phyloP scores from a whole-genome alignment of 495 filamentous ascomycete species.

The Evernia prunastri region DNA sequence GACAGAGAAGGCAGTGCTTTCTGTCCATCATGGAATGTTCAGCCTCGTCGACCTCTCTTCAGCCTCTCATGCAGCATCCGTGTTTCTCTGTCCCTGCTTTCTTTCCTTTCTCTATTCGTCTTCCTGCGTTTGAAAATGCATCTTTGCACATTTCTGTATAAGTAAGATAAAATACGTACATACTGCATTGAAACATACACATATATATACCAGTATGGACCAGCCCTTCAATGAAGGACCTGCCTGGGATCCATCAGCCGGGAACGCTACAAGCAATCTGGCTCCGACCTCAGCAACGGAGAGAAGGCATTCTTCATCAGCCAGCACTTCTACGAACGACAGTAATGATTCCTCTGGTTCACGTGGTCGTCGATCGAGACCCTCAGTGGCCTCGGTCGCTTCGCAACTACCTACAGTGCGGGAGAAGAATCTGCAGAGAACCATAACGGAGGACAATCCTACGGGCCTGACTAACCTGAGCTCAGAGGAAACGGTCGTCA shows the following conservation, averaged over 20 bases:
- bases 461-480: not conserved
- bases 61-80: not conserved
- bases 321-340: conserved; percentile 21
- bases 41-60: not conserved
- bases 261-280: not conserved
- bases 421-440: conserved; percentile 22
- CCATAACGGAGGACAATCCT: conserved; percentile 12
- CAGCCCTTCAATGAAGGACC: conserved; percentile 9
- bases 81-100: not conserved
- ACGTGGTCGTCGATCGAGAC: conserved; percentile 23
- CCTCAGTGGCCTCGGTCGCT: conserved; percentile 22
- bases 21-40: not conserved
- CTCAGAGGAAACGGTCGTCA: conserved; percentile 26
- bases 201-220: conserved; percentile 4
- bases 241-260: conserved; percentile 3
- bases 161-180: not conserved
- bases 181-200: not conserved
- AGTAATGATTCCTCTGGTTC: conserved; percentile 12
- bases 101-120: not conserved
- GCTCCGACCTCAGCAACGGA: conserved; percentile 9
- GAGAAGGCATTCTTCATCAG: conserved; percentile 24
- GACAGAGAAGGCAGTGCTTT: no score
- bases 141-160: not conserved
- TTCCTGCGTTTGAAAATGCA: not conserved
- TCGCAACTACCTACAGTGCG: conserved; percentile 23